These are phyloP conservation scores for Zizania palustris DNA, from an alignment of 202 grass and related monocot species.

Conservation along the genomic window DNA sequence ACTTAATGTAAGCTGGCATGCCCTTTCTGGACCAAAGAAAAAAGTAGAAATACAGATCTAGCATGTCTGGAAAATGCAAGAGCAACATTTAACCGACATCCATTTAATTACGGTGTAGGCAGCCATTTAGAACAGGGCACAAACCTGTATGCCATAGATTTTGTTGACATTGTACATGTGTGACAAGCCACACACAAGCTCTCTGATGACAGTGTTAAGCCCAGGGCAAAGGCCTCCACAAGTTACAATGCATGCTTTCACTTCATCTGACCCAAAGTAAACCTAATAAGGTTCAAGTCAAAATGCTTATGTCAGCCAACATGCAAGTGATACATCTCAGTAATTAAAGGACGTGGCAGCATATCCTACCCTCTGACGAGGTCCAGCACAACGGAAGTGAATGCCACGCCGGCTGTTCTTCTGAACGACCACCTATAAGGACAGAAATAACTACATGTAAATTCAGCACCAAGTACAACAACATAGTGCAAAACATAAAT, in stretches of 20 bases:
- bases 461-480: constrained; percentile 12
- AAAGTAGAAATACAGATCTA: not conserved
- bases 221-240: constrained; percentile 97
- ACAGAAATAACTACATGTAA: constrained; percentile 14
- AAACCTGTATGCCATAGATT: constrained; percentile 86
- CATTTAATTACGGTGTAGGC: not conserved
- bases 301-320: constrained; percentile 37
- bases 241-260: constrained; percentile 88
- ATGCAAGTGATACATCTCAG: not conserved
- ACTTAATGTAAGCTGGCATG: not conserved
- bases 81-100: constrained; percentile 1
- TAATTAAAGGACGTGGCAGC: constrained; percentile 14
- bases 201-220: constrained; percentile 94
- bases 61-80: constrained; percentile 11
- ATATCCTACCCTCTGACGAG: constrained; percentile 73
- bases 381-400: constrained; percentile 90
- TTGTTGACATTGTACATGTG: constrained; percentile 88
- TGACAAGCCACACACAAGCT: constrained; percentile 80
- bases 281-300: constrained; percentile 47
- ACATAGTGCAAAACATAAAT: not conserved
- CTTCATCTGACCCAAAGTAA: constrained; percentile 82
- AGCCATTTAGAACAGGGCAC: constrained; percentile 28
- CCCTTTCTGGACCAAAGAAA: not conserved
- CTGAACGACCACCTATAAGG: constrained; percentile 71
- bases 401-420: constrained; percentile 70